Base-by-base conservation (phyloP, 495 filamentous ascomycete genomes). In the Apiosordaria backusii region DNA sequence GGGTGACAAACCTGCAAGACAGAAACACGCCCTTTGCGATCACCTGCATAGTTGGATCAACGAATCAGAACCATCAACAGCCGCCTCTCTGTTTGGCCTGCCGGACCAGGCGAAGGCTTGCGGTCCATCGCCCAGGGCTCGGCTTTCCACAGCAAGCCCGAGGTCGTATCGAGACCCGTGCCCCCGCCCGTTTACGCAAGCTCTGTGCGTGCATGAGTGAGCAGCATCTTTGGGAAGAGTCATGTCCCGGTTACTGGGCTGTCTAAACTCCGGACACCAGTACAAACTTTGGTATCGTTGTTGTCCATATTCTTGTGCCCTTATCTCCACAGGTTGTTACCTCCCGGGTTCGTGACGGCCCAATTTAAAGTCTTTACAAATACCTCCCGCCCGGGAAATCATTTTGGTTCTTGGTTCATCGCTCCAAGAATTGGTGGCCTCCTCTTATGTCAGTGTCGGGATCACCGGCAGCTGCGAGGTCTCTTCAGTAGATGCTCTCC, bases 41-140 rank as follows among this genome's bases (percentile, higher is more conserved):
- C 61, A 63, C 65, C 26, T 64, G 65, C 66, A 67, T 60, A 18
- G 27, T 16, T 9, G 18, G n/a, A 60, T 64, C 61, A 35, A 25
- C 65, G 65, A 67, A 67, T 64, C 19, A 45, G 10, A 15, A 45
- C 35, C 35, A 7, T 2, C 16, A 7, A 45, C 10, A 10, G 7
- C 27, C 27, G 7, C 3, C 27, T 7, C 27, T 29, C 27, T 29
- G 27, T 29, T 29, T 29, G 27, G 27, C 27, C 27, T 29, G 4
- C 27, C 27, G 27, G 27, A 7, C 3, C 27, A 7, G 27, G 27
- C 27, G 27, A 29, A 45, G 35, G 35, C 10, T 45, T 45, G 35
- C 35, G 3, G 35, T 45, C 35, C 35, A 18, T 45, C 9, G 35
- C 35, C 35, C 35, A 45, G 35, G 3, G 35, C 35, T 45, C 35